Base-by-base conservation (phyloP, 768 basidiomycete genomes). In the Crucibulum laeve region DNA sequence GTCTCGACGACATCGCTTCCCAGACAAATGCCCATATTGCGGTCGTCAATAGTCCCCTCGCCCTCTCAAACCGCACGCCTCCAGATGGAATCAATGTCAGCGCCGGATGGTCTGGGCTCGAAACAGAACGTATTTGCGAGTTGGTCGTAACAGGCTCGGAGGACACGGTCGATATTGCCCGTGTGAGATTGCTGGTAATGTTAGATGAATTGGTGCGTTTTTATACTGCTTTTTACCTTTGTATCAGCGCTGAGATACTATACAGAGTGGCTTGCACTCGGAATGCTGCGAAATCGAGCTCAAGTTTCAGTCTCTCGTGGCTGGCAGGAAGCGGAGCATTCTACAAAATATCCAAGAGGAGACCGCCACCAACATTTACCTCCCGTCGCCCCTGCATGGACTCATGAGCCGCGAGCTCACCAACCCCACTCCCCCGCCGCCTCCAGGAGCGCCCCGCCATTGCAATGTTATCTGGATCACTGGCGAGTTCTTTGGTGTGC, bases 311-410 rank as follows among this genome's bases (percentile, higher is more conserved):
- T 79, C 84, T 30, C 91, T 96, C 60, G 76, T 96, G 48, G 89
- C 91, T 15, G 91, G 90, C 28, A 82, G 91, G 46, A 95, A 95
- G 64, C 86, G 94, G 37, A 73, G 74, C 46, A 76, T 85, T 24
- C 70, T 99, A 25, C 95, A 98, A 62, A 74, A 85, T 5, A 95
- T 99, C 39, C 91, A 95, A 59, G 92, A 97, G 64, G 93, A 97
- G 63, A 97, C 95, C 0, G 94, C 86, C 0, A 97, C 95, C 42
- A 98, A 97, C 57, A 91, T 98, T 48, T 98, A 97, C 63, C 80
- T 88, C 50, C 94, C 95, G 21, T 90, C 91, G 1, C 87, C 91
- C 26, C 67, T 97, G 32, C 90, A 91, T 55, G 91, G 88, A 30
- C 78, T 94, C 18, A 71, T 90, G 32, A 87, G 90, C 18, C 77